Evolutionary conservation across 768 basidiomycete species (phyloP).

Genomic region (Porphyrellus cyaneotinctus): DNA sequence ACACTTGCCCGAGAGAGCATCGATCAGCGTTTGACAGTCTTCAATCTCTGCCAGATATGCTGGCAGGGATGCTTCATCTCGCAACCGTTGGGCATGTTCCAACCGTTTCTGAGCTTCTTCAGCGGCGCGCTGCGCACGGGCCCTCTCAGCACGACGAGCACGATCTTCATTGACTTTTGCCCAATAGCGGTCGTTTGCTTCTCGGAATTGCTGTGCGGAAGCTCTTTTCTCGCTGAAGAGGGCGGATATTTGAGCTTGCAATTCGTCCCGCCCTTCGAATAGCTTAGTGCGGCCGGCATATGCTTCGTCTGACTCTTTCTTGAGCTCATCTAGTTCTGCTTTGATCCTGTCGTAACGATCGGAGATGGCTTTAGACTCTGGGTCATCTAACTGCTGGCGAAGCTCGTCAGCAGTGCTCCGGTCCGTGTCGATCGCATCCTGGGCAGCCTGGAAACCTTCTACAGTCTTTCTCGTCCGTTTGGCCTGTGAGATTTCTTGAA

Average conservation of each 20-base stretch:
- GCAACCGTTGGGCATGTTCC: conserved; percentile 73
- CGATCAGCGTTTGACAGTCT: conserved; percentile 92
- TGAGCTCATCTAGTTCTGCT: conserved; percentile 79
- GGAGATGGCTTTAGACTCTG: conserved; percentile 74
- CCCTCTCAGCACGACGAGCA: conserved; percentile 73
- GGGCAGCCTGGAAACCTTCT: conserved; percentile 76
- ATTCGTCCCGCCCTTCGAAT: conserved; percentile 76
- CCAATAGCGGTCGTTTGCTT: conserved; percentile 80
- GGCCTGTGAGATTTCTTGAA: conserved; percentile 78
- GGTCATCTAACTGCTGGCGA: conserved; percentile 83
- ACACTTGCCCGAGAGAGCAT: conserved; percentile 71
- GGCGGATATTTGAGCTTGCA: conserved; percentile 65
- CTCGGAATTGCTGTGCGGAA: conserved; percentile 64
- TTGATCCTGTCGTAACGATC: conserved; percentile 81
- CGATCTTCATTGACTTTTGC: conserved; percentile 85
- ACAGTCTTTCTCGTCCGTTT: conserved; percentile 71
- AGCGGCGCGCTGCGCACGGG: conserved; percentile 68
- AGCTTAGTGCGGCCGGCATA: conserved; percentile 78
- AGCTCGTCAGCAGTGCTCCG: conserved; percentile 72
- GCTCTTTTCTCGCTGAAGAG: conserved; percentile 79
- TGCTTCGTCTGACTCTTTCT: conserved; percentile 81
- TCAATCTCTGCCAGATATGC: conserved; percentile 93
- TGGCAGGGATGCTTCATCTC: conserved; percentile 86
- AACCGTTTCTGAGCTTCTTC: conserved; percentile 77
- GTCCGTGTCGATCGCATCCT: conserved; percentile 79